Evolutionary conservation across 2,329 filamentous ascomycete species (phyloP).

Genomic region (Nemania diffusa): DNA sequence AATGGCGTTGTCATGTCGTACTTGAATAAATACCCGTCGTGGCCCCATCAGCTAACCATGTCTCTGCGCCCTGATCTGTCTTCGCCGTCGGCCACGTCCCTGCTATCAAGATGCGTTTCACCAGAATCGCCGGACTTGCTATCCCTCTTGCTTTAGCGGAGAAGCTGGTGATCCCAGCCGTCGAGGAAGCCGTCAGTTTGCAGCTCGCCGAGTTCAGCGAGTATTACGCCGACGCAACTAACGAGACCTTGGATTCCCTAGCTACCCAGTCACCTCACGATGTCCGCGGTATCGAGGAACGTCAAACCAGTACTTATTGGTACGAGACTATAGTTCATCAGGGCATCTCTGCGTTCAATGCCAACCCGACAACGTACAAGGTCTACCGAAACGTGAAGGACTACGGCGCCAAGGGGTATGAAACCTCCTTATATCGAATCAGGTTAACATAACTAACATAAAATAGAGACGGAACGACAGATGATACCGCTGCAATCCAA

Average conservation of each 20-base stretch:
- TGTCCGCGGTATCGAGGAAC: slow-evolving; percentile 31
- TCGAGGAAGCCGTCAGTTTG: slow-evolving; percentile 38
- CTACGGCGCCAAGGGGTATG: slow-evolving; percentile 50
- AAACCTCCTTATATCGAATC: background rate
- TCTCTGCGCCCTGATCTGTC: background rate
- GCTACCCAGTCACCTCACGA: slow-evolving; percentile 6
- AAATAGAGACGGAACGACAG: slow-evolving; percentile 33
- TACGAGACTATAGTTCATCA: slow-evolving; percentile 50
- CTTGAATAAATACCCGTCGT: slow-evolving; percentile 25
- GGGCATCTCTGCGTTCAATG: slow-evolving; percentile 51
- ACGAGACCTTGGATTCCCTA: slow-evolving; percentile 23
- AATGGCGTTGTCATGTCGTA: background rate
- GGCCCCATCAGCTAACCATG: slow-evolving; percentile 13
- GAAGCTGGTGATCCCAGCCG: slow-evolving; percentile 40
- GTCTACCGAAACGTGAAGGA: slow-evolving; percentile 53
- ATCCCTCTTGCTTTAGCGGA: slow-evolving; percentile 38
- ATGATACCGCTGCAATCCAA: slow-evolving; percentile 37
- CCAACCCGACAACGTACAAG: slow-evolving; percentile 46
- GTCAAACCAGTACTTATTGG: slow-evolving; percentile 44
- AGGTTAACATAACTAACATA: slow-evolving; percentile 12
- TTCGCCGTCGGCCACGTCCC: slow-evolving; percentile 1
- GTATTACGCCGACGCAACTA: slow-evolving; percentile 32
- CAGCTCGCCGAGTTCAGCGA: slow-evolving; percentile 39
- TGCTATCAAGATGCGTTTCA: slow-evolving; percentile 38
- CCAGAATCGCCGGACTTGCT: slow-evolving; percentile 25